These are phyloP conservation scores for Fagus crenata DNA, from an alignment of 306 rosid species.

Conservation along the genomic window DNA sequence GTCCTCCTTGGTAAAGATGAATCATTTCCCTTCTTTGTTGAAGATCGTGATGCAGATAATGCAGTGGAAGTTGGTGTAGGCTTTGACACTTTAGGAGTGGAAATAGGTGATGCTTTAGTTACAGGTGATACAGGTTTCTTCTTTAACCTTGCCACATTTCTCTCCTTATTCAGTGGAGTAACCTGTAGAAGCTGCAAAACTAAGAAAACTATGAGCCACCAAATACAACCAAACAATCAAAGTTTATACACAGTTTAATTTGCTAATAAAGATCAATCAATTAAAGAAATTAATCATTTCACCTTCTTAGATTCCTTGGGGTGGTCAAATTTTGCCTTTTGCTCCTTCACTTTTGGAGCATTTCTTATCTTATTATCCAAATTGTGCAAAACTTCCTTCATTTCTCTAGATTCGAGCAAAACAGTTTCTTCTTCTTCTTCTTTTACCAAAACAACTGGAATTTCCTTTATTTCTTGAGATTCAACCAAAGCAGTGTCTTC, in stretches of 20 bases:
- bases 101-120: conserved; percentile 49
- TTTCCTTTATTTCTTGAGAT: conserved; percentile 44
- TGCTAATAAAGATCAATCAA: conserved; percentile 15
- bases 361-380: conserved; percentile 38
- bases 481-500: conserved; percentile 40
- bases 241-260: conserved; percentile 15
- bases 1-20: conserved; percentile 48
- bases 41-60: conserved; percentile 40
- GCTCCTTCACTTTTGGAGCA: conserved; percentile 49
- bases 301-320: conserved; percentile 64
- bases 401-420: conserved; percentile 38
- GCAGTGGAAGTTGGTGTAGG: conserved; percentile 38
- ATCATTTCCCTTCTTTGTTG: conserved; percentile 46
- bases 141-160: conserved; percentile 45
- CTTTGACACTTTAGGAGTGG: conserved; percentile 60
- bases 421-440: conserved; percentile 39
- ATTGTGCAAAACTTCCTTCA: conserved; percentile 44
- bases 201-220: conserved; percentile 22
- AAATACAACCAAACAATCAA: conserved; percentile 11
- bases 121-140: conserved; percentile 54
- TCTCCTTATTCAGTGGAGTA: conserved; percentile 47
- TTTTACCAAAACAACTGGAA: conserved; percentile 29
- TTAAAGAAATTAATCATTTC: conserved; percentile 17
- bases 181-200: conserved; percentile 45
- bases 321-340: conserved; percentile 39